Evolutionary conservation across 2,329 filamentous ascomycete genomes (phyloP).

Genomic region (Malbranchea cinnamomea): DNA sequence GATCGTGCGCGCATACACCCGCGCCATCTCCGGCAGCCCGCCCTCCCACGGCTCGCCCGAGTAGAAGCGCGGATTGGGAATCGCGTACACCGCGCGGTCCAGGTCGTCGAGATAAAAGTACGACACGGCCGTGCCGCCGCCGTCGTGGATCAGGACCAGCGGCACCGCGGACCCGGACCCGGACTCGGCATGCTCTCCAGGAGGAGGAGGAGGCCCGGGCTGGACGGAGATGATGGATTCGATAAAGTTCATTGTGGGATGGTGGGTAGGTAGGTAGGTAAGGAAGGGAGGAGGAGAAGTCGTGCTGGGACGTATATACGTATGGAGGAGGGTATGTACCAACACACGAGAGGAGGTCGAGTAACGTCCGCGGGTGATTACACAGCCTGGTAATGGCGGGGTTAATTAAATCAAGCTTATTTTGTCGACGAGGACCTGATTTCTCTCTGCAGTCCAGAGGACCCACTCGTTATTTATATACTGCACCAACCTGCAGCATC

Average conservation of each 20-base stretch:
- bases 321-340: not conserved
- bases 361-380: no score
- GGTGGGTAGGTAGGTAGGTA: not conserved
- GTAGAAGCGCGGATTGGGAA: slow-evolving; percentile 40
- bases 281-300: not conserved
- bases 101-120: slow-evolving; percentile 41
- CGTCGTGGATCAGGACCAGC: slow-evolving; percentile 45
- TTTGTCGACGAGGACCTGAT: no score
- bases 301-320: not conserved
- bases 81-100: slow-evolving; percentile 37
- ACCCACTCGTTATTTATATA: no score
- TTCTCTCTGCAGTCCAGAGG: no score
- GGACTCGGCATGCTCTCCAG: not conserved
- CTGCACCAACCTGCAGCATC: no score
- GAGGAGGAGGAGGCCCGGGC: not conserved
- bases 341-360: no score
- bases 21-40: slow-evolving; percentile 41
- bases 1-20: slow-evolving; percentile 35
- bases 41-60: slow-evolving; percentile 35
- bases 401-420: no score
- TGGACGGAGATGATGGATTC: not conserved
- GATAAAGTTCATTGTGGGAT: not conserved
- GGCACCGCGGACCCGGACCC: slow-evolving; percentile 19
- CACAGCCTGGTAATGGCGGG: no score
- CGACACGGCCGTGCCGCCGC: slow-evolving; percentile 44